phyloP scores from a whole-genome alignment of 345 rosid species.

The Hibiscus syriacus region DNA sequence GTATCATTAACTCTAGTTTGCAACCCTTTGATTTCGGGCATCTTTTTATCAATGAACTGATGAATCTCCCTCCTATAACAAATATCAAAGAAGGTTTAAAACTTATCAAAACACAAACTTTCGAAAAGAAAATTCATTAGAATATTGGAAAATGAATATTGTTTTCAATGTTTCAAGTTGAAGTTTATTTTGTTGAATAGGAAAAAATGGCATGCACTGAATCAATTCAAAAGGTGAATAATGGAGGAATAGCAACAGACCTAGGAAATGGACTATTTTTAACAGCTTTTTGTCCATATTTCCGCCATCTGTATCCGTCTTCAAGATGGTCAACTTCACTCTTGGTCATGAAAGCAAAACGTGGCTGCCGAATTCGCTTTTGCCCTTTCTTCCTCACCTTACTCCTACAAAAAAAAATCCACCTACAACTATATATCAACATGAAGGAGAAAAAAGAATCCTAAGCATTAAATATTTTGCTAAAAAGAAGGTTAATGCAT shows the following conservation, averaged over 20 bases:
- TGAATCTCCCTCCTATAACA: too few relatives aligned
- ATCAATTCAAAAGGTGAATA: constrained; percentile 11
- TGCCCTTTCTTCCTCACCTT: too few relatives aligned
- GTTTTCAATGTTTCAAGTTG: constrained; percentile 4
- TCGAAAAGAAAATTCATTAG: neutral
- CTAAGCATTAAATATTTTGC: neutral
- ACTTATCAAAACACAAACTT: neutral
- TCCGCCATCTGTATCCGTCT: too few relatives aligned
- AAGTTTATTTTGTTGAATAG: neutral
- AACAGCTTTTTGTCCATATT: too few relatives aligned
- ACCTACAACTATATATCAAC: constrained; percentile 25
- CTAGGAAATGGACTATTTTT: too few relatives aligned
- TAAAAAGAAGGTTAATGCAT: neutral
- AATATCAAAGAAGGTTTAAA: too few relatives aligned
- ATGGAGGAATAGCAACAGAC: constrained; percentile 26
- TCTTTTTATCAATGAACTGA: too few relatives aligned
- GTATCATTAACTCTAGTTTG: neutral
- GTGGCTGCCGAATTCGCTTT: too few relatives aligned
- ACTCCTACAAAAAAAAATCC: constrained; percentile 32
- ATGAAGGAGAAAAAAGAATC: neutral
- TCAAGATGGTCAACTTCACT: too few relatives aligned
- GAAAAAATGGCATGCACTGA: neutral
- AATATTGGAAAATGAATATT: neutral
- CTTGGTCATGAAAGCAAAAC: too few relatives aligned
- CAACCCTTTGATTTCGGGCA: too few relatives aligned